Evolutionary conservation across 805 yeast genomes (phyloP).

Genomic region (Kazachstania kunashirensis): DNA sequence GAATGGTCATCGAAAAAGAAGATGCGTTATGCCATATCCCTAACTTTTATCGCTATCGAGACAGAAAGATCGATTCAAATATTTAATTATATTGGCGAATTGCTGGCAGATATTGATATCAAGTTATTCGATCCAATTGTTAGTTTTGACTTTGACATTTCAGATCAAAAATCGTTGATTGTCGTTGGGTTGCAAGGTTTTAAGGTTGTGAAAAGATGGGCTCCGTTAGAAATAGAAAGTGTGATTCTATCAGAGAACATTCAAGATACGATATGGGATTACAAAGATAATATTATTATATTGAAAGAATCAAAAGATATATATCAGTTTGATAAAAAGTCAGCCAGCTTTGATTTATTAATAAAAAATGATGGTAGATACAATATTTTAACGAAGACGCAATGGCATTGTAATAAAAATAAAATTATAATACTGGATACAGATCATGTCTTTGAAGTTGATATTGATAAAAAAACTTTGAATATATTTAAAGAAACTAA

Average conservation of each 20-base stretch:
- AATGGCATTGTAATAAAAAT: slow-evolving; percentile 21
- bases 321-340: slow-evolving; percentile 6
- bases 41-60: slow-evolving; percentile 35
- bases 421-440: slow-evolving; percentile 18
- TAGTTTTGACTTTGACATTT: slow-evolving; percentile 16
- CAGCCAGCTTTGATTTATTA: slow-evolving; percentile 7
- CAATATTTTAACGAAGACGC: slow-evolving; percentile 21
- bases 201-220: slow-evolving; percentile 12
- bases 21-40: slow-evolving; percentile 31
- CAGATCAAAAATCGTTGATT: slow-evolving; percentile 7
- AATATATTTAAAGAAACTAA: slow-evolving; percentile 8
- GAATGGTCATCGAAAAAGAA: slow-evolving; percentile 12
- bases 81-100: slow-evolving; percentile 31
- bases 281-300: slow-evolving; percentile 15
- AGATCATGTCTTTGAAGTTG: slow-evolving; percentile 13
- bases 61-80: slow-evolving; percentile 25
- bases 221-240: slow-evolving; percentile 14
- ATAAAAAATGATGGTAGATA: slow-evolving; percentile 14
- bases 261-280: slow-evolving; percentile 27
- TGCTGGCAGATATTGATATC: slow-evolving; percentile 7
- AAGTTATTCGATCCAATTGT: slow-evolving; percentile 11
- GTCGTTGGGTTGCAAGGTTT: slow-evolving; percentile 13
- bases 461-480: slow-evolving; percentile 5
- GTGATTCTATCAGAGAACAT: slow-evolving; percentile 7
- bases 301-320: slow-evolving; percentile 18